Conservation (phyloP, 2,329 filamentous ascomycete species). For the Fusarium pseudoanthophilum region DNA sequence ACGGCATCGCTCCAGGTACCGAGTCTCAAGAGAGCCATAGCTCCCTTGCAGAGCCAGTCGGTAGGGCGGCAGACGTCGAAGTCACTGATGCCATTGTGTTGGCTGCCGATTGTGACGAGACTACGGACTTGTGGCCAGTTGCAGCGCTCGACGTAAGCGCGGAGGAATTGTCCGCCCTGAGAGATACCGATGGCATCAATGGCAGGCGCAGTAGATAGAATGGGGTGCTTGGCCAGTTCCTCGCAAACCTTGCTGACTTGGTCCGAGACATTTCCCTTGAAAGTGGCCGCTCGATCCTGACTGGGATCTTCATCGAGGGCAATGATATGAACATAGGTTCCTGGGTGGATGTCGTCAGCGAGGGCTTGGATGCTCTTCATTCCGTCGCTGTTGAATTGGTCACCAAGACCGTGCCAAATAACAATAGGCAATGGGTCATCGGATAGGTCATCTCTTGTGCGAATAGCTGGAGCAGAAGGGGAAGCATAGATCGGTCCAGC, state of each 20-base stretch:
- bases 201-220: conserved; percentile 82
- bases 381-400: conserved; percentile 80
- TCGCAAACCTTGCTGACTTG: conserved; percentile 82
- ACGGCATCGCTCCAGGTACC: conserved; percentile 85
- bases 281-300: conserved; percentile 83
- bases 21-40: conserved; percentile 79
- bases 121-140: conserved; percentile 78
- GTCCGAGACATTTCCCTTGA: conserved; percentile 87
- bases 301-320: conserved; percentile 73
- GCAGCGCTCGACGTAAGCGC: conserved; percentile 89
- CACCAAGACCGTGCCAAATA: conserved; percentile 89
- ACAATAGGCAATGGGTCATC: conserved; percentile 86
- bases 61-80: conserved; percentile 77
- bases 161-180: conserved; percentile 95
- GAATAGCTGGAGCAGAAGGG: conserved; percentile 37
- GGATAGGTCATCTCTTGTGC: conserved; percentile 51
- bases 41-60: conserved; percentile 85
- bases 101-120: conserved; percentile 88
- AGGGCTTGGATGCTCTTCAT: conserved; percentile 77
- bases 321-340: conserved; percentile 85
- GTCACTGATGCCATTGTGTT: conserved; percentile 90
- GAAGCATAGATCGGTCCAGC: conserved; percentile 37
- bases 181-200: conserved; percentile 95
- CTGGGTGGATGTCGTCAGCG: conserved; percentile 78
- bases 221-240: conserved; percentile 78